phyloP scores from a whole-genome alignment of 2,329 filamentous ascomycete genomes.

The Colletotrichum sp. region DNA sequence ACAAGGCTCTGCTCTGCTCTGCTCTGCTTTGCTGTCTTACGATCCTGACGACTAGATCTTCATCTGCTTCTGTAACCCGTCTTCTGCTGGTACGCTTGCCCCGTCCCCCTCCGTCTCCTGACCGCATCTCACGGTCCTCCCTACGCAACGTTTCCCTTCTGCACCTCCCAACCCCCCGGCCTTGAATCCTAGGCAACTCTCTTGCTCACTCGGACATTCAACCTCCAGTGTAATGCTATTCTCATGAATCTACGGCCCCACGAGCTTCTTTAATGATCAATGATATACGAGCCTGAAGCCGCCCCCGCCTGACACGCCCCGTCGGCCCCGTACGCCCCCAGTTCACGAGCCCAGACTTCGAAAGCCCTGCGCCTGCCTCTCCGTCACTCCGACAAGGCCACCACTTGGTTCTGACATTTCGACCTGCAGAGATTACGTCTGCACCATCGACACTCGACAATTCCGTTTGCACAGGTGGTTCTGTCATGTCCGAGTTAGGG shows the following conservation, averaged over 20 bases:
- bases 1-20: not conserved
- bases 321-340: not conserved
- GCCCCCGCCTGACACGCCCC: slow-evolving; percentile 1
- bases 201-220: not conserved
- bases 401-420: not conserved
- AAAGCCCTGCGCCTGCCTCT: not conserved
- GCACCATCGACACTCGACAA: not conserved
- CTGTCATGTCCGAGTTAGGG: slow-evolving; percentile 24
- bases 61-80: not conserved
- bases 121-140: slow-evolving; percentile 8
- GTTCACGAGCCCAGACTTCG: slow-evolving; percentile 9
- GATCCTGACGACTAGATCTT: not conserved
- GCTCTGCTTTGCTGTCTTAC: not conserved
- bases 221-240: not conserved
- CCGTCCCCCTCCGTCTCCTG: not conserved
- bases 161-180: slow-evolving; percentile 7
- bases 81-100: not conserved
- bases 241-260: slow-evolving; percentile 1
- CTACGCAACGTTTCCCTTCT: not conserved
- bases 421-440: not conserved
- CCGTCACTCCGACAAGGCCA: not conserved
- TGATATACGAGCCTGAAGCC: slow-evolving; percentile 21
- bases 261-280: slow-evolving; percentile 23
- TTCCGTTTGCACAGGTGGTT: slow-evolving; percentile 10
- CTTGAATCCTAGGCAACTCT: not conserved